These are phyloP conservation scores for Pichia nanzhaoensis DNA, from an alignment of 805 yeast genomes.

Conservation along the genomic window DNA sequence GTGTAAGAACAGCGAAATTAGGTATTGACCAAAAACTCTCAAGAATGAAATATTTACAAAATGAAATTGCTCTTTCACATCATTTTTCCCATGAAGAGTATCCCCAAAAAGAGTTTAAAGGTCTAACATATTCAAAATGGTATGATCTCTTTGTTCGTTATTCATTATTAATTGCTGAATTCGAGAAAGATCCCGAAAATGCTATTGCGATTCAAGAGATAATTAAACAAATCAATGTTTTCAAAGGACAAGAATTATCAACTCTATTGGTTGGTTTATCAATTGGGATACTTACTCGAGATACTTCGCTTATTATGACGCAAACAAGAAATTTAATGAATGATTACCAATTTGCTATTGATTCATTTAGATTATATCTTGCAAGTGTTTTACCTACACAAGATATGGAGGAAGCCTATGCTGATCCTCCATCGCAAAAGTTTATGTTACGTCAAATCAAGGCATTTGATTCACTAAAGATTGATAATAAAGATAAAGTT, in stretches of 20 bases:
- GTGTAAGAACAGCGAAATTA: conserved; percentile 53
- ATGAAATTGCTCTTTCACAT: conserved; percentile 39
- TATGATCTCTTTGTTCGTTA: conserved; percentile 76
- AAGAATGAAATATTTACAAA: conserved; percentile 58
- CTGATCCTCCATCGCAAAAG: conserved; percentile 82
- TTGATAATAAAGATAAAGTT: conserved; percentile 26
- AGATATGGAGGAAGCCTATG: conserved; percentile 33
- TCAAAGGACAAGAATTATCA: conserved; percentile 52
- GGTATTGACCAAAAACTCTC: conserved; percentile 69
- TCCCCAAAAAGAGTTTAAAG: conserved; percentile 60
- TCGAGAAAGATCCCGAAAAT: conserved; percentile 47
- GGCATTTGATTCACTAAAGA: conserved; percentile 70
- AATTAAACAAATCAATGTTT: conserved; percentile 74
- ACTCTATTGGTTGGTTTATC: conserved; percentile 65
- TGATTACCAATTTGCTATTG: conserved; percentile 69
- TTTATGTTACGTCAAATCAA: conserved; percentile 84
- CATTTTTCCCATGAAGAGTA: conserved; percentile 26
- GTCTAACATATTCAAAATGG: conserved; percentile 75
- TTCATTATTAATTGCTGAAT: conserved; percentile 58
- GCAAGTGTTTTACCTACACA: conserved; percentile 36
- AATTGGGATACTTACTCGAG: conserved; percentile 38
- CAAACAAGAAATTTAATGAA: conserved; percentile 59
- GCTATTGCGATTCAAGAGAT: conserved; percentile 66
- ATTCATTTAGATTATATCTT: conserved; percentile 57
- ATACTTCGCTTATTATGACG: conserved; percentile 47